A percentile compares a stretch with the other conserved stretches of the same genome.
These are phyloP conservation scores for Areca catechu DNA, from an alignment of 176 grass and related monocot genomes.

Conservation along the genomic window DNA sequence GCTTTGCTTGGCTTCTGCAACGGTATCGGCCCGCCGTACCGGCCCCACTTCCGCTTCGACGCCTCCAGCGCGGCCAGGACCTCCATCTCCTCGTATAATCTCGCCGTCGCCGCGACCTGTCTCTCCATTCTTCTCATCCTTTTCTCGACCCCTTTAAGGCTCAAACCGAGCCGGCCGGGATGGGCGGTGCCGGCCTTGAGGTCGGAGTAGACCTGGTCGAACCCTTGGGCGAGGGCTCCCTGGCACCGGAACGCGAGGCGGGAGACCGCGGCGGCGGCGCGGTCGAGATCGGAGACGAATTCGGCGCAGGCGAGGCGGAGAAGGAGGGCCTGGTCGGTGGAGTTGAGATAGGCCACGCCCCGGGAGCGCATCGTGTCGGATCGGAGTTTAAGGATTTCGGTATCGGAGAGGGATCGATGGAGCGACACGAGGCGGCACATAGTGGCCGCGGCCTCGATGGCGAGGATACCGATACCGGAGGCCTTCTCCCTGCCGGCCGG, in stretches of 20 bases:
- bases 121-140: conserved; percentile 77
- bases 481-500: too few species aligned
- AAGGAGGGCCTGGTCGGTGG: conserved; percentile 74
- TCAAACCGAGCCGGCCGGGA: conserved; percentile 38
- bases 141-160: conserved; percentile 18
- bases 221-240: conserved; percentile 29
- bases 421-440: conserved; percentile 83
- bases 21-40: conserved; percentile 73
- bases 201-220: conserved; percentile 37
- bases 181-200: conserved; percentile 40
- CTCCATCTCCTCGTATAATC: conserved; percentile 72
- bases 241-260: conserved; percentile 51
- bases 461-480: conserved; percentile 46
- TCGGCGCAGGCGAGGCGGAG: conserved; percentile 77
- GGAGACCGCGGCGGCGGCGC: conserved; percentile 36
- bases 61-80: conserved; percentile 54
- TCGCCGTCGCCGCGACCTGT: conserved; percentile 41
- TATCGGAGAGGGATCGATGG: conserved; percentile 56
- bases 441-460: conserved; percentile 69
- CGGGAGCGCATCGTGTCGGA: conserved; percentile 66
- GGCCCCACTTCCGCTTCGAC: conserved; percentile 44
- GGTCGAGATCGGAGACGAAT: conserved; percentile 49
- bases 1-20: not conserved
- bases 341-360: conserved; percentile 76
- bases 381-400: conserved; percentile 45